These are phyloP conservation scores for Chaetomium globosum DNA, from an alignment of 2,329 filamentous ascomycete genomes.

Conservation along the genomic window DNA sequence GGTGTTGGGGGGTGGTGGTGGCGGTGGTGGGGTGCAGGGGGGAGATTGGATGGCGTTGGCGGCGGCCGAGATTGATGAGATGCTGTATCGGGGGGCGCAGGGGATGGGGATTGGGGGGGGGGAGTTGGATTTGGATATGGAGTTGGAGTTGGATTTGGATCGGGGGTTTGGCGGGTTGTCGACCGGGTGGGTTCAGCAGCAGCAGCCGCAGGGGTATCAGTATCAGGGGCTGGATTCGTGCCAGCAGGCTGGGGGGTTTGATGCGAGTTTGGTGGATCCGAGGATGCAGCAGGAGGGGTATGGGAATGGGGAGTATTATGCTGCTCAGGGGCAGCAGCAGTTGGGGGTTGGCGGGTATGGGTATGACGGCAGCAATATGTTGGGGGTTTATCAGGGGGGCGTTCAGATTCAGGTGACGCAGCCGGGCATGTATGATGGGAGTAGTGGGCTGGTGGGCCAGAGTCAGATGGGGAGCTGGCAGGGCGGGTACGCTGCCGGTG, in stretches of 20 bases:
- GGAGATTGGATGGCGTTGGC: slow-evolving; percentile 18
- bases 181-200: neutral
- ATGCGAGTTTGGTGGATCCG: neutral
- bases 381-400: slow-evolving; percentile 11
- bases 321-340: neutral
- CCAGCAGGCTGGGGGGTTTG: neutral
- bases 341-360: neutral
- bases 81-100: slow-evolving; percentile 12
- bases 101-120: neutral
- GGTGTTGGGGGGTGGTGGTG: neutral
- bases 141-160: neutral
- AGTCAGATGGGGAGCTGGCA: slow-evolving; percentile 14
- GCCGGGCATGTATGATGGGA: slow-evolving; percentile 1
- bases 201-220: neutral
- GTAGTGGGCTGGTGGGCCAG: slow-evolving; percentile 5
- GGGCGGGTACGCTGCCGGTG: neutral
- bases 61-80: slow-evolving; percentile 20
- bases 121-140: slow-evolving; percentile 6
- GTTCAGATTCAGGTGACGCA: neutral
- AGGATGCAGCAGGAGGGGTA: neutral
- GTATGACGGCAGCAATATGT: neutral
- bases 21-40: neutral
- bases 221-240: too few relatives aligned
- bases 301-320: neutral
- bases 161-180: neutral